These are phyloP conservation scores for Phaeodactylum tricornutum DNA, from an alignment of 108 stramenopile species.

Conservation along the genomic window DNA sequence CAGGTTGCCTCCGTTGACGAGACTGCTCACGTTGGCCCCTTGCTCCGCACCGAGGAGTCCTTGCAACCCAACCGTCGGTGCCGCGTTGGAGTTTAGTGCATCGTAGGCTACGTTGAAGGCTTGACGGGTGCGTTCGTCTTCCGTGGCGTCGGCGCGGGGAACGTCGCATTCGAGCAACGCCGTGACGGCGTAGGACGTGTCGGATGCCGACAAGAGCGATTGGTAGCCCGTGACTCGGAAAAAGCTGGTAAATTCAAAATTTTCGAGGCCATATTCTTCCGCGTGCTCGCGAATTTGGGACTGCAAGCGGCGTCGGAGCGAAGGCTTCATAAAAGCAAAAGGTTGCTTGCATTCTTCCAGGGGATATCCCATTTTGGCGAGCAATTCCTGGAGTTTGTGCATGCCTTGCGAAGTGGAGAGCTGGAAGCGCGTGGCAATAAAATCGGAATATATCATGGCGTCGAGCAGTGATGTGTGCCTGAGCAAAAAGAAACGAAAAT, in stretches of 20 bases:
- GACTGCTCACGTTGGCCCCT: constrained; percentile 42
- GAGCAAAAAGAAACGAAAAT: constrained; percentile 72
- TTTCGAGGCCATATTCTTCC: constrained; percentile 70
- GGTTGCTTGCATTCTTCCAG: constrained; percentile 71
- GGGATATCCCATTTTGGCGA: constrained; percentile 87
- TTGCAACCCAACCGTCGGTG: constrained; percentile 16
- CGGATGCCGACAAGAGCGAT: constrained; percentile 70
- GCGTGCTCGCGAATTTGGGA: constrained; percentile 43
- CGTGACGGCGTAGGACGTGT: constrained; percentile 77
- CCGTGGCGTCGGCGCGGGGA: constrained; percentile 21
- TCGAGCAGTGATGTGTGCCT: constrained; percentile 71
- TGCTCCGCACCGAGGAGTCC: constrained; percentile 24
- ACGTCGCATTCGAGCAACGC: constrained; percentile 43
- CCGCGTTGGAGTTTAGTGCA: constrained; percentile 52
- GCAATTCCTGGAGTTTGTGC: constrained; percentile 54
- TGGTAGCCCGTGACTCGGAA: constrained; percentile 76
- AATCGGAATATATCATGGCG: constrained; percentile 66
- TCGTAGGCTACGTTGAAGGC: constrained; percentile 74
- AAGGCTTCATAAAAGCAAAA: constrained; percentile 68
- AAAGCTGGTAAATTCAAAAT: constrained; percentile 72
- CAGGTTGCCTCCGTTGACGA: constrained; percentile 76
- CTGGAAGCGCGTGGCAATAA: constrained; percentile 55
- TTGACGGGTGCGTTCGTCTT: constrained; percentile 22
- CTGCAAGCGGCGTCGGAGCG: constrained; percentile 49
- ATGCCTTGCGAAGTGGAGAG: constrained; percentile 51